Percentiles rank a stretch among this genome's conserved stretches.
These are phyloP conservation scores for Talaromyces adpressus DNA, from an alignment of 495 filamentous ascomycete species.

Conservation along the genomic window DNA sequence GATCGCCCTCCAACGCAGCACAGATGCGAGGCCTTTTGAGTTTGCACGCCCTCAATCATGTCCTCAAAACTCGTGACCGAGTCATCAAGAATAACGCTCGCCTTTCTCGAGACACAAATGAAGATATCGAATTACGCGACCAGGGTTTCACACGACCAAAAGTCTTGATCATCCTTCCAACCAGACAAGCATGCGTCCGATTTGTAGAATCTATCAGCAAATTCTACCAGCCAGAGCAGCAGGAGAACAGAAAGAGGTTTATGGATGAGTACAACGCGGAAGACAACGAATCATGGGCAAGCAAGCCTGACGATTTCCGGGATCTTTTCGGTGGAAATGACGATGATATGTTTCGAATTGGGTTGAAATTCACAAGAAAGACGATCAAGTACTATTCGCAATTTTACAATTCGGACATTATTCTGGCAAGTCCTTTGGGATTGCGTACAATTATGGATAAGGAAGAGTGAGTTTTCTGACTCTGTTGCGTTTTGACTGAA, in stretches of 20 bases:
- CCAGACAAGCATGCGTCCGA: conserved; percentile 72
- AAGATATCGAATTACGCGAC: conserved; percentile 74
- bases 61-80: conserved; percentile 86
- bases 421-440: conserved; percentile 82
- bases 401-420: conserved; percentile 95
- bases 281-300: conserved; percentile 53
- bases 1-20: conserved; percentile 56
- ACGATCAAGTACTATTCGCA: conserved; percentile 90
- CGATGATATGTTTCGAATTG: conserved; percentile 91
- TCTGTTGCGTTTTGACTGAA: neutral
- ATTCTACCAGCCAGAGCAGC: conserved; percentile 75
- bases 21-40: conserved; percentile 65
- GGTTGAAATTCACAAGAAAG: conserved; percentile 91
- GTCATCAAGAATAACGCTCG: conserved; percentile 88
- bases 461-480: conserved; percentile 34
- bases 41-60: conserved; percentile 81
- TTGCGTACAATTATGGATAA: conserved; percentile 83
- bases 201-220: conserved; percentile 66
- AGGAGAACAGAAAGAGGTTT: conserved; percentile 93
- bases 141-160: conserved; percentile 96
- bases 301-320: conserved; percentile 80
- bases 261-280: conserved; percentile 65
- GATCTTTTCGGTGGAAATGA: conserved; percentile 92
- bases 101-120: conserved; percentile 50
- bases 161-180: conserved; percentile 82